Evolutionary conservation across 495 filamentous ascomycete genomes (phyloP), one percentile per base, ranked within the genome.

Genomic region (Hypomontagnella submonticulosa): DNA sequence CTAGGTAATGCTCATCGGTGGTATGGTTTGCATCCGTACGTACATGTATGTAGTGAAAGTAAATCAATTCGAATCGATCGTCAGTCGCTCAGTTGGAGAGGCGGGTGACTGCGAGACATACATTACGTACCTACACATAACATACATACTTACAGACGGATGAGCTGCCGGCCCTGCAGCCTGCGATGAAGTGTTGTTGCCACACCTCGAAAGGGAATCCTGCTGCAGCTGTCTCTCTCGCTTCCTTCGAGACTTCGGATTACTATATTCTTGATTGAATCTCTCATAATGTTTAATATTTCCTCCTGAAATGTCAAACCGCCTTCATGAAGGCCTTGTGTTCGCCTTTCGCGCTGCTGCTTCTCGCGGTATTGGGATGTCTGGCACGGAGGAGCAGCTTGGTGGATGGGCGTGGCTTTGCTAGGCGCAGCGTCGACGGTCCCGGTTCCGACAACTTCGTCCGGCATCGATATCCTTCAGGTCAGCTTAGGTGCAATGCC

Each of bases 251-350:
- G 50, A 50, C 54, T 47, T 56, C 37, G 30, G 33, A 13, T 58
- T 55, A 46, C 62, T 61, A 41, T 62, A 50, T 57, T 66, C 57
- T 49, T 48, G 57, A 27, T 42, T 37, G 33, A 13, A 41, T 46
- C 51, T 48, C 44, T 63, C 68, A 69, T 67, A 59, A 71, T 69
- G 61, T 64, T 65, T 60, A 56, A 65, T 40, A 20, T 36, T 67
- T 69, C 65, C 40, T 67, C 36, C 57, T 69, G 62, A 60, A 43
- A 67, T 67, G 57, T 62, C 61, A 70, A 70, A 32, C 44, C 67
- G 62, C 63, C 63, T 66, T 63, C 67, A 74, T 74, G 69, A 74
- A 71, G 71, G 69, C 69, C 62, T 48, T 59, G 66, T 69, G 63
- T 47, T 49, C 60, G 57, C 63, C 63, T 63, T 62, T 62, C 34